A percentile compares a stretch with the other conserved stretches of the same genome.
These are phyloP conservation scores for Aspergillus sp. DNA, from an alignment of 2,329 filamentous ascomycete genomes.

Conservation along the genomic window DNA sequence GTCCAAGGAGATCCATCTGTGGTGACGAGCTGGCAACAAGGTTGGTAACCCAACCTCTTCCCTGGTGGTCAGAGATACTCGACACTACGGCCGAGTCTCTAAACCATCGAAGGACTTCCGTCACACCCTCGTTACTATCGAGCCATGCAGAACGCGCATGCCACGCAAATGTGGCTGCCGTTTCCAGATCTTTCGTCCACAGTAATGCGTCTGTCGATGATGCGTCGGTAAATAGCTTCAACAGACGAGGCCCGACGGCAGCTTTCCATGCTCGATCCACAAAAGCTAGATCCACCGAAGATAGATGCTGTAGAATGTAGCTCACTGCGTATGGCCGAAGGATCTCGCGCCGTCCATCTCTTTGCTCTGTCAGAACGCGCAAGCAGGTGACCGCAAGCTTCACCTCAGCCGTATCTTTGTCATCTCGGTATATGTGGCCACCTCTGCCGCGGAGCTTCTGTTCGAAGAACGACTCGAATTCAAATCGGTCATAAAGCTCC, in stretches of 20 bases:
- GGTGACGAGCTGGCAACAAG: constrained; percentile 15
- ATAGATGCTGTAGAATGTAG: constrained; percentile 19
- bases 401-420: constrained; percentile 21
- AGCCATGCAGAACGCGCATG: constrained; percentile 20
- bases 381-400: constrained; percentile 19
- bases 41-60: constrained; percentile 20
- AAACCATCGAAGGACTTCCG: constrained; percentile 21
- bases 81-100: constrained; percentile 22
- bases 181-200: constrained; percentile 14
- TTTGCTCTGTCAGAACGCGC: constrained; percentile 14
- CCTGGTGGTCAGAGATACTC: constrained; percentile 12
- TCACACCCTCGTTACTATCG: constrained; percentile 12
- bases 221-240: constrained; percentile 22
- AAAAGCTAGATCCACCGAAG: constrained; percentile 22
- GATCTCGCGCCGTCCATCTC: constrained; percentile 7
- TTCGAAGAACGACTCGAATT: constrained; percentile 25
- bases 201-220: constrained; percentile 15
- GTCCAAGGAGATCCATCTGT: constrained; percentile 19
- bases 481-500: constrained; percentile 22
- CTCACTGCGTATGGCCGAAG: constrained; percentile 14
- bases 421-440: constrained; percentile 21
- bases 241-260: constrained; percentile 19
- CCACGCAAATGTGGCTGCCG: constrained; percentile 6
- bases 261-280: constrained; percentile 22
- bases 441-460: constrained; percentile 19